Evolutionary conservation across 2,329 filamentous ascomycete genomes (phyloP).

Genomic region (Gyromitra esculenta): DNA sequence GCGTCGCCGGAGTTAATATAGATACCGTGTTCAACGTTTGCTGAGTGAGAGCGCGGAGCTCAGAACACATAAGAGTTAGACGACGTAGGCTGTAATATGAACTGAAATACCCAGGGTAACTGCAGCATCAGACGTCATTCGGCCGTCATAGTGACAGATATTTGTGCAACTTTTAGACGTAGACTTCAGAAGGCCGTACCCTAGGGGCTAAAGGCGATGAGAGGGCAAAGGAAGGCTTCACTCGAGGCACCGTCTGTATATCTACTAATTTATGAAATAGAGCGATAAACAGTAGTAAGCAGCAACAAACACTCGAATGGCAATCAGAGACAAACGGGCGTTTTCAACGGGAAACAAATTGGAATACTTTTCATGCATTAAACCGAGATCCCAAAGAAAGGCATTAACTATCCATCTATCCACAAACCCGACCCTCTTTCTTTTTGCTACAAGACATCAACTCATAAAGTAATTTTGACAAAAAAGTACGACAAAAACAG

Average conservation of each 20-base stretch:
- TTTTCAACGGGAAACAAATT: neutral
- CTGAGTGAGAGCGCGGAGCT: too few species aligned
- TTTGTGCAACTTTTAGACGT: neutral
- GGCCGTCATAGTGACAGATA: neutral
- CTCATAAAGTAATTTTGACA: slow-evolving; percentile 32
- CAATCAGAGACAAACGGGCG: neutral
- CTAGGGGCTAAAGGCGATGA: neutral
- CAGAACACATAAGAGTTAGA: neutral
- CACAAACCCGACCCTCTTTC: slow-evolving; percentile 9
- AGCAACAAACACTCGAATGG: neutral
- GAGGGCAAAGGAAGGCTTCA: neutral
- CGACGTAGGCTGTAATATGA: neutral
- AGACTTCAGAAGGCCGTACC: neutral
- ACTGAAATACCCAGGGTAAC: neutral
- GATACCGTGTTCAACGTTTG: too few species aligned
- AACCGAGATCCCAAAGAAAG: slow-evolving; percentile 26
- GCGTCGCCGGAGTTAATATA: too few species aligned
- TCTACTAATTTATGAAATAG: neutral
- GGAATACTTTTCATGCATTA: slow-evolving; percentile 16
- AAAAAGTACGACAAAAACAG: slow-evolving; percentile 19
- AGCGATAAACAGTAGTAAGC: neutral
- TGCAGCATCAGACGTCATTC: neutral
- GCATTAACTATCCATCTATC: slow-evolving; percentile 20
- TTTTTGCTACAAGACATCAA: slow-evolving; percentile 34
- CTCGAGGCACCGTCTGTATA: neutral